These are phyloP conservation scores for Byssochlamys sp. DNA, from an alignment of 2,329 filamentous ascomycete genomes.

Conservation along the genomic window DNA sequence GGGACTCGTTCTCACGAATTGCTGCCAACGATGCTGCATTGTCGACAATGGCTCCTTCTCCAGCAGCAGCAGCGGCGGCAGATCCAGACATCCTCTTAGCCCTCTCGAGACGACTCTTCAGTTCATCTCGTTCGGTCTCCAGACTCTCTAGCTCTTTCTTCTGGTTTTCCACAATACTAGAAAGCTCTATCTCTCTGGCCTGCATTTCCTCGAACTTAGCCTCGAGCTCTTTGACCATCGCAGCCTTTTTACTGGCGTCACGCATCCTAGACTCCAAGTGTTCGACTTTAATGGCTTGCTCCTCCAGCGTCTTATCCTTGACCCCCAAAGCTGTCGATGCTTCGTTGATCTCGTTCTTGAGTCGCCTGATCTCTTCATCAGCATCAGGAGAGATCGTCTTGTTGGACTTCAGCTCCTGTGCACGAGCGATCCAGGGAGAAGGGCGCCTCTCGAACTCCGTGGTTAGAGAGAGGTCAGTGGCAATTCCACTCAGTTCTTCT, in stretches of 20 bases:
- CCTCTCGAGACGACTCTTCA: conserved; percentile 33
- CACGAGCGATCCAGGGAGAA: conserved; percentile 74
- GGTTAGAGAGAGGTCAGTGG: conserved; percentile 60
- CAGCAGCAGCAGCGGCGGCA: conserved; percentile 24
- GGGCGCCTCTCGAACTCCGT: conserved; percentile 67
- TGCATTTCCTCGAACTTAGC: conserved; percentile 32
- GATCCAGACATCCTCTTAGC: conserved; percentile 34
- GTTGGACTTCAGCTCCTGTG: conserved; percentile 70
- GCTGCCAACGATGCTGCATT: conserved; percentile 30
- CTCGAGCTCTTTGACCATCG: conserved; percentile 36
- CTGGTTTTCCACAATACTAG: conserved; percentile 24
- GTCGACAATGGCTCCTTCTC: conserved; percentile 30
- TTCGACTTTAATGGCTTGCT: conserved; percentile 82
- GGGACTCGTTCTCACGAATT: conserved; percentile 35
- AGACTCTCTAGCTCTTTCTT: conserved; percentile 28
- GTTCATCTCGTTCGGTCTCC: conserved; percentile 33
- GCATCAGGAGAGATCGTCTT: conserved; percentile 72
- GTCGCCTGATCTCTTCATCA: conserved; percentile 70
- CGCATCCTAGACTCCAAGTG: conserved; percentile 80
- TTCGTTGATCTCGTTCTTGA: conserved; percentile 72
- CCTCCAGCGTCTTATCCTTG: conserved; percentile 74
- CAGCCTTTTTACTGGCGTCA: conserved; percentile 68
- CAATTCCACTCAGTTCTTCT: conserved; percentile 60
- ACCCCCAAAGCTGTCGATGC: conserved; percentile 61
- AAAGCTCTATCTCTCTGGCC: conserved; percentile 22